Conservation (phyloP, 257 asterid species). For the Coffea eugenioides region DNA sequence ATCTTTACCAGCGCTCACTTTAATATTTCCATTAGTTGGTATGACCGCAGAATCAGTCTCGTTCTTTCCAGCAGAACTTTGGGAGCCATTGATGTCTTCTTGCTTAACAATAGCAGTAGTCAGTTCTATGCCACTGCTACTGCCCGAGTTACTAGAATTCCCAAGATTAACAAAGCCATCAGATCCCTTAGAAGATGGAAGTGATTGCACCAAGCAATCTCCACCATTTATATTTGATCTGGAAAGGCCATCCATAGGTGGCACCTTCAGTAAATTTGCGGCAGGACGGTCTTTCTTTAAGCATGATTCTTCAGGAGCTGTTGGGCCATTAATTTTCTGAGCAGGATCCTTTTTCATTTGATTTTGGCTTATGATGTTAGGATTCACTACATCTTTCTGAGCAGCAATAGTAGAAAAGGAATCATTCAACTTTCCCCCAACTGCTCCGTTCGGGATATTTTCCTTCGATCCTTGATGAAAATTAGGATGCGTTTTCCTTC, state of each 20-base stretch:
- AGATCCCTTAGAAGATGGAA: constrained; percentile 25
- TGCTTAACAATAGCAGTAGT: constrained; percentile 28
- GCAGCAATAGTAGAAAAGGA: constrained; percentile 31
- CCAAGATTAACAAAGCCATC: constrained; percentile 25
- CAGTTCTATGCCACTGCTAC: constrained; percentile 23
- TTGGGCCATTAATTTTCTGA: constrained; percentile 25
- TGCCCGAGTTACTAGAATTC: constrained; percentile 17
- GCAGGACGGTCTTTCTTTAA: constrained; percentile 25
- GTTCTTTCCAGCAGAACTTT: constrained; percentile 25
- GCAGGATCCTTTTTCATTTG: constrained; percentile 23
- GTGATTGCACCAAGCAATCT: constrained; percentile 21
- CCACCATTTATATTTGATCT: constrained; percentile 16
- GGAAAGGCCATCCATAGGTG: constrained; percentile 25
- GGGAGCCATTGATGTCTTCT: constrained; percentile 24
- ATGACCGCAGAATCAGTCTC: constrained; percentile 23
- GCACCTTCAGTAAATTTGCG: constrained; percentile 26
- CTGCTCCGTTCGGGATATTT: constrained; percentile 32
- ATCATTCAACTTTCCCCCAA: constrained; percentile 32
- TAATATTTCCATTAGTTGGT: constrained; percentile 21
- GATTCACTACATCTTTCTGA: constrained; percentile 26
- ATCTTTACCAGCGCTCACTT: constrained; percentile 16
- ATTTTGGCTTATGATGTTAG: constrained; percentile 23
- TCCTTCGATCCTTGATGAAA: constrained; percentile 36
- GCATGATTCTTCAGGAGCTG: constrained; percentile 23
- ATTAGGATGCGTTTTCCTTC: constrained; percentile 40